These are phyloP conservation scores for Musa beccarii DNA, from an alignment of 176 grass and related monocot species.

Conservation along the genomic window DNA sequence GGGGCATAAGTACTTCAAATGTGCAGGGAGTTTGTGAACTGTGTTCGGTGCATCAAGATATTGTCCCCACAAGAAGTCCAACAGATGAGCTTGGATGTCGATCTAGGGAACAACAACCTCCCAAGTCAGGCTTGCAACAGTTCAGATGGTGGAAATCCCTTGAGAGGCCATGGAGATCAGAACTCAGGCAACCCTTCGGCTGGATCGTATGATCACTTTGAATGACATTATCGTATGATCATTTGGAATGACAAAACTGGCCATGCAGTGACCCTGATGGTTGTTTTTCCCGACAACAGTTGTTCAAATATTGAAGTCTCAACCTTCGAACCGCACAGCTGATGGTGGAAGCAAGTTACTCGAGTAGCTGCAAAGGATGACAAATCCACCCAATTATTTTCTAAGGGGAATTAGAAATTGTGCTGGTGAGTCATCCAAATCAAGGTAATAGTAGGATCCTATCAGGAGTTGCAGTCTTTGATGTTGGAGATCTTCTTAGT, in stretches of 20 bases:
- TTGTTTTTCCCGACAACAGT: background rate
- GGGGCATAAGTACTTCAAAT: constrained; percentile 13
- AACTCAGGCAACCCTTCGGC: constrained; percentile 52
- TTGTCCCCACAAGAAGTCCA: constrained; percentile 95
- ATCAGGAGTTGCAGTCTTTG: background rate
- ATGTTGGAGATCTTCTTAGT: background rate
- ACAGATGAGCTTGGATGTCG: constrained; percentile 88
- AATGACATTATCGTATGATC: constrained; percentile 13
- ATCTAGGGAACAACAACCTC: constrained; percentile 54
- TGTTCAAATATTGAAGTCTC: too few species aligned
- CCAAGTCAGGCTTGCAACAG: constrained; percentile 73
- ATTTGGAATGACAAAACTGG: constrained; percentile 2
- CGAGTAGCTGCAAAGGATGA: background rate
- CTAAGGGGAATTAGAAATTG: too few species aligned
- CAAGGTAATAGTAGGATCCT: background rate
- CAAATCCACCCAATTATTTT: background rate
- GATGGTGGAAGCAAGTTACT: background rate
- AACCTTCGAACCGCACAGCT: background rate
- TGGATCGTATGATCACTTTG: constrained; percentile 52
- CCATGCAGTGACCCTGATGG: background rate
- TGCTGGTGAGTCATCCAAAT: too few species aligned
- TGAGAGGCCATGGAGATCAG: constrained; percentile 50
- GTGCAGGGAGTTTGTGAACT: constrained; percentile 90
- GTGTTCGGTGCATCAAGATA: constrained; percentile 86
- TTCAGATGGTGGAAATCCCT: constrained; percentile 62